Conservation (phyloP, 106 monocot species). For the Iris macrosiphon region DNA sequence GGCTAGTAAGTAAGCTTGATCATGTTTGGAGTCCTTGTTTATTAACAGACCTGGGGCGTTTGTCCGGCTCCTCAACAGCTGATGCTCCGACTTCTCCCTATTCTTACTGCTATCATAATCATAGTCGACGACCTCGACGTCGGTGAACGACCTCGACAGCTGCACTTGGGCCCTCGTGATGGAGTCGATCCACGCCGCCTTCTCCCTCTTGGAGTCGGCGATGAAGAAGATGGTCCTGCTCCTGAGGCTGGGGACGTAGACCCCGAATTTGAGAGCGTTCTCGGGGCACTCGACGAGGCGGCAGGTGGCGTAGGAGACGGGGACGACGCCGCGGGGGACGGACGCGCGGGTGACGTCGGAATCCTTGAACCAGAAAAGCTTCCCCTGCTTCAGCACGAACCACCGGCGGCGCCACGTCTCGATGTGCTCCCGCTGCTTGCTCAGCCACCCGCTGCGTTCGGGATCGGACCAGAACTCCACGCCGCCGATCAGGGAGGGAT, state of each 20-base stretch:
- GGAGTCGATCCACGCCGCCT: constrained; percentile 70
- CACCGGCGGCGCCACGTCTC: constrained; percentile 61
- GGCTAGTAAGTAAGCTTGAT: too few species aligned
- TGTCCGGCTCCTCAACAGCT: too few species aligned
- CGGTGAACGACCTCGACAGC: constrained; percentile 56
- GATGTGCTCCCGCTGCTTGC: constrained; percentile 62
- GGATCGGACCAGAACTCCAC: constrained; percentile 51
- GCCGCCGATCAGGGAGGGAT: constrained; percentile 11
- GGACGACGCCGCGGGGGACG: constrained; percentile 46
- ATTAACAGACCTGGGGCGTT: too few species aligned
- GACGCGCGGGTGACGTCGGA: constrained; percentile 33
- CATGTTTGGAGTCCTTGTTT: too few species aligned
- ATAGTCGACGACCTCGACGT: constrained; percentile 56
- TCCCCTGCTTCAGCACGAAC: constrained; percentile 67
- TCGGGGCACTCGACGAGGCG: constrained; percentile 60
- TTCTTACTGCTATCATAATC: too few species aligned
- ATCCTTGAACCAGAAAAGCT: constrained; percentile 74
- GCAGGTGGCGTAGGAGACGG: constrained; percentile 43
- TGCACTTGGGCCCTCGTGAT: constrained; percentile 59
- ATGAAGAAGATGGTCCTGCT: constrained; percentile 64
- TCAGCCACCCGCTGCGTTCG: constrained; percentile 52
- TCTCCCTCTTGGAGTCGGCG: constrained; percentile 66
- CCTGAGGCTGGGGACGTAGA: constrained; percentile 46
- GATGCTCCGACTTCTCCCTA: too few species aligned
- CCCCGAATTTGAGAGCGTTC: constrained; percentile 45